These are phyloP conservation scores for Poa annua DNA, from an alignment of 176 grass and related monocot species.

Conservation along the genomic window DNA sequence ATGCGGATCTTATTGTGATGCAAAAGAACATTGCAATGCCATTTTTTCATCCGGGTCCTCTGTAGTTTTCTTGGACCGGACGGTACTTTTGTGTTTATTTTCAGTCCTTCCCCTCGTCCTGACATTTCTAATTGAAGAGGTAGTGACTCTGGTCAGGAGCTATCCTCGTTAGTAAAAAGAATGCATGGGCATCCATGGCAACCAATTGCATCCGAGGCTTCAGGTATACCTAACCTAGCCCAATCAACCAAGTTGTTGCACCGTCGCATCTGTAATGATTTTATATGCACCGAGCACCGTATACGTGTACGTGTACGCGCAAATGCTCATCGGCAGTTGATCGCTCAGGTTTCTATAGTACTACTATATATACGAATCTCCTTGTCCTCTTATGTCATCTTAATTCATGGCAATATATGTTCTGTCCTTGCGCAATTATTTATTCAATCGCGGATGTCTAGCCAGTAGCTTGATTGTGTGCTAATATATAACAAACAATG, in stretches of 20 bases:
- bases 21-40: too few relatives aligned
- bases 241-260: constrained; percentile 5
- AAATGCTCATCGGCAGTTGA: neutral
- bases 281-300: neutral
- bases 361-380: neutral
- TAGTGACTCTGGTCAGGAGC: too few relatives aligned
- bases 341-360: neutral
- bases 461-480: neutral
- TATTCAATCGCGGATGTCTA: neutral
- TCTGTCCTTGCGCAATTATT: neutral
- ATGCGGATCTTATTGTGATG: too few relatives aligned
- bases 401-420: neutral
- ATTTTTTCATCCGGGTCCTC: too few relatives aligned
- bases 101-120: too few relatives aligned
- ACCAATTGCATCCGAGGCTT: constrained; percentile 11
- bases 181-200: constrained; percentile 20
- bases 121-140: too few relatives aligned
- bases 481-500: constrained; percentile 10
- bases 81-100: too few relatives aligned
- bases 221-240: constrained; percentile 37
- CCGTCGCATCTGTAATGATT: constrained; percentile 32
- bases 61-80: too few relatives aligned
- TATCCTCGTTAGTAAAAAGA: too few relatives aligned
- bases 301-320: neutral
- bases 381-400: neutral